Evolutionary conservation across 2,329 filamentous ascomycete genomes (phyloP).

Genomic region (Colletotrichum sansevieriae): DNA sequence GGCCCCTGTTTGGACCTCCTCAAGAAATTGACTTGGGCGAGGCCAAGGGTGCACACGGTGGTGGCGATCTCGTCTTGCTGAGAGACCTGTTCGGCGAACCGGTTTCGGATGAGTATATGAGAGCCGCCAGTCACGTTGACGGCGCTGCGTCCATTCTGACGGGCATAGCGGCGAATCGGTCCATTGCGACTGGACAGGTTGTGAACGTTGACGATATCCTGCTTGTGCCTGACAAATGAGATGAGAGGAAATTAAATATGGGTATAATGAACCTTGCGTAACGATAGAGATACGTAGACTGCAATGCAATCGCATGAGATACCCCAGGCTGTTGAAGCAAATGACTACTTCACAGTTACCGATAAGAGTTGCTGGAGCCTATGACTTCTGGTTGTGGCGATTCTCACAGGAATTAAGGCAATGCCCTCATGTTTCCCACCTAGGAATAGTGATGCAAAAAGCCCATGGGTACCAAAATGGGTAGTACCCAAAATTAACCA

Average conservation of each 20-base stretch:
- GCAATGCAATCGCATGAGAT: background rate
- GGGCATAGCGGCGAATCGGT: constrained; percentile 70
- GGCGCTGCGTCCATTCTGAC: constrained; percentile 71
- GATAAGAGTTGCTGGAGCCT: constrained; percentile 25
- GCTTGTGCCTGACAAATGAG: constrained; percentile 46
- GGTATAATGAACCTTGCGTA: background rate
- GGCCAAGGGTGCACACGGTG: constrained; percentile 69
- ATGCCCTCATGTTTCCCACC: background rate
- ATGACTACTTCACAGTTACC: constrained; percentile 16
- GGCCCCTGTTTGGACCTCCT: constrained; percentile 69
- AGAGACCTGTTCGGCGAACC: constrained; percentile 69
- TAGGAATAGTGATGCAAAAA: too few relatives aligned
- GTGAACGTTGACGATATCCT: constrained; percentile 68
- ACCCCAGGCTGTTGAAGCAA: too few relatives aligned
- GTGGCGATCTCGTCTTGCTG: constrained; percentile 69
- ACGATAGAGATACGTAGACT: background rate
- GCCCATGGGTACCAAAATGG: too few relatives aligned
- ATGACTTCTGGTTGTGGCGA: constrained; percentile 5
- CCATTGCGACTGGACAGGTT: constrained; percentile 68
- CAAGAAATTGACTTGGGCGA: constrained; percentile 65
- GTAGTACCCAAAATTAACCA: too few relatives aligned
- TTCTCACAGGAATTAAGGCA: constrained; percentile 7
- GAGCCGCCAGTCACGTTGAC: constrained; percentile 70
- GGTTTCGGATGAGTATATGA: constrained; percentile 63
- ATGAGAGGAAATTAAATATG: too few relatives aligned